Conservation (phyloP, 768 basidiomycete genomes). For the Phaeotremella fagi region DNA sequence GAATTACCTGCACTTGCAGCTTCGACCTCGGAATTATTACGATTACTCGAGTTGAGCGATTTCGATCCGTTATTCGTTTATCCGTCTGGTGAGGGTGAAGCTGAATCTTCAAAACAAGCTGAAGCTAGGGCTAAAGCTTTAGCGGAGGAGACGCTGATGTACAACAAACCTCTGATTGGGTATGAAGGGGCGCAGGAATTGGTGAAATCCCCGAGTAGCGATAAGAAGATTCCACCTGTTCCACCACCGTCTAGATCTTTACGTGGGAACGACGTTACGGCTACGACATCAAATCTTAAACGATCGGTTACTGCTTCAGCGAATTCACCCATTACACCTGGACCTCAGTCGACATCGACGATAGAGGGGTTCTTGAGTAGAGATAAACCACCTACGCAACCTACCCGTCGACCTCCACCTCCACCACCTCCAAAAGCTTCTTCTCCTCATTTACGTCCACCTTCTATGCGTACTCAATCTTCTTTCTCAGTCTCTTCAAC, state of each 20-base stretch:
- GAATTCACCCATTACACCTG: conserved; percentile 23
- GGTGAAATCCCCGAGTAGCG: neutral
- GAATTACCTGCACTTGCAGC: conserved; percentile 16
- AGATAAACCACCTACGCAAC: conserved; percentile 3
- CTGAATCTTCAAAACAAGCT: conserved; percentile 18
- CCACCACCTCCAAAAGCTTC: conserved; percentile 18
- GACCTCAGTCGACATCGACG: conserved; percentile 6
- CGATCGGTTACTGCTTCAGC: conserved; percentile 25
- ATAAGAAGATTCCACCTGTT: neutral
- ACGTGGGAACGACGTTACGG: neutral
- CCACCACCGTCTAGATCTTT: neutral
- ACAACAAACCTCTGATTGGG: neutral
- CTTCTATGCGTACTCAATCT: conserved; percentile 7
- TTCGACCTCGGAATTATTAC: conserved; percentile 23
- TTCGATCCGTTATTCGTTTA: neutral
- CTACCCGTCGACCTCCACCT: conserved; percentile 23
- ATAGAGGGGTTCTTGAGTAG: no score
- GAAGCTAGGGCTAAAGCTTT: conserved; percentile 13
- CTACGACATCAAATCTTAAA: conserved; percentile 2
- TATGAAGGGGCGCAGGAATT: neutral
- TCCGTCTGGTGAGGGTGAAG: conserved; percentile 3
- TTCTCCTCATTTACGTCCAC: conserved; percentile 1
- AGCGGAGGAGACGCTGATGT: conserved; percentile 5
- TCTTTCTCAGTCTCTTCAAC: conserved; percentile 4
- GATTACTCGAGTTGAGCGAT: conserved; percentile 22